Evolutionary conservation across 2,329 filamentous ascomycete species (phyloP), one percentile per base, ranked within the genome.

Genomic region (Nothopassalora personata): DNA sequence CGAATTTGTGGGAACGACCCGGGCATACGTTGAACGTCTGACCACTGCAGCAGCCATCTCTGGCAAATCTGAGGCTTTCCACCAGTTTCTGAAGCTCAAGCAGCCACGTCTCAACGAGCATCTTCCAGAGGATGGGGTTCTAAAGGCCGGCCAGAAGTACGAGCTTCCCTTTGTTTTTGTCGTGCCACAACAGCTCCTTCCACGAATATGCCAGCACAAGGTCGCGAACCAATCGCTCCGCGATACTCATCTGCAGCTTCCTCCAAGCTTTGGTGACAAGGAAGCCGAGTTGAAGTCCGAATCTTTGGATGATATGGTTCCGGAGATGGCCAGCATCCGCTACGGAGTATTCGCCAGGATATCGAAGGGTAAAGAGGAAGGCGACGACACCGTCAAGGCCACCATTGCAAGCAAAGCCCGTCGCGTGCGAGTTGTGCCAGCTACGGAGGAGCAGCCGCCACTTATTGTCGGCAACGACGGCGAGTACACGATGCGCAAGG

Each of bases 101-200:
- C 85, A 87, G 68, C 86, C 86, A 3, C 80, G 86, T 36, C 70
- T 80, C 46, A 71, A 80, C 2, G 68, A 74, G 15, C 71, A 74
- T n/a, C 81, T 85, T 58, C 85, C 85, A 0, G 75, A 77, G 34
- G 79, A 83, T 39, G 76, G 80, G 28, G 74, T 85, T 4, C 73
- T 85, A 2, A 76, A 80, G 65, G 78, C 80, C n/a, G 81, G 80
- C 11, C 76, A 75, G 60, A 77, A 74, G 10, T 87, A 87, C 70
- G 77, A 72, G 8, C 84, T 87, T 59, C 82, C 83, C 1, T 88
- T 88, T 69, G 80, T 79, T 28, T 88, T 88, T 67, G 83, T 84
- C 57, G 77, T 88, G 1, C 86, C 86, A 0, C 76, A 81, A 34
- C 79, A 80, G 18, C 73, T 88, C 4, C 78, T 88, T 0, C 84